These are phyloP conservation scores for Teunomyces panamensis DNA, from an alignment of 805 yeast species.

Conservation along the genomic window DNA sequence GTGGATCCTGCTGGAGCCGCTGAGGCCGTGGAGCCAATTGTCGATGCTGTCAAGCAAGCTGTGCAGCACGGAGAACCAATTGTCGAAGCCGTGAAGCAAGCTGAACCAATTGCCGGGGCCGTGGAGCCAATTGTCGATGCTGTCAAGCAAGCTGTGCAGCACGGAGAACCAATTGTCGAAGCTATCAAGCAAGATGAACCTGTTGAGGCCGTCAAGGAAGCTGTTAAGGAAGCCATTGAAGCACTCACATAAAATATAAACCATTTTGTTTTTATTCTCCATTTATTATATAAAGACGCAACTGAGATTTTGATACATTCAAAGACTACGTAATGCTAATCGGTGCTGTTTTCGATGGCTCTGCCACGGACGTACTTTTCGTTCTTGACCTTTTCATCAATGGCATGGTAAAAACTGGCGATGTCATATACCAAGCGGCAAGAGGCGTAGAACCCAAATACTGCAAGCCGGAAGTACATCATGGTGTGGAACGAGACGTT, in stretches of 20 bases:
- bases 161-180: constrained; percentile 6
- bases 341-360: constrained; percentile 43
- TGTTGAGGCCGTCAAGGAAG: constrained; percentile 6
- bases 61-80: constrained; percentile 5
- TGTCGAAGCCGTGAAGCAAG: constrained; percentile 1
- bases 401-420: constrained; percentile 9
- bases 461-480: background rate
- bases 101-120: constrained; percentile 4
- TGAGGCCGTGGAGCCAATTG: constrained; percentile 4
- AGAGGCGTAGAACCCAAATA: background rate
- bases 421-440: background rate
- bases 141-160: constrained; percentile 10
- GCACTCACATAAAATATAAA: background rate
- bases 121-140: constrained; percentile 5
- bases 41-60: constrained; percentile 10
- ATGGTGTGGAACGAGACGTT: background rate
- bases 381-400: constrained; percentile 51
- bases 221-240: background rate
- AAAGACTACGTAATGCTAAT: background rate
- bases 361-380: constrained; percentile 58
- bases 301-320: too few relatives aligned
- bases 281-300: background rate
- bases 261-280: too few relatives aligned
- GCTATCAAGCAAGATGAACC: constrained; percentile 9
- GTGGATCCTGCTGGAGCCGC: constrained; percentile 8